Conservation (phyloP, 78 protist genomes). For the Dictyostelium citrinum region DNA sequence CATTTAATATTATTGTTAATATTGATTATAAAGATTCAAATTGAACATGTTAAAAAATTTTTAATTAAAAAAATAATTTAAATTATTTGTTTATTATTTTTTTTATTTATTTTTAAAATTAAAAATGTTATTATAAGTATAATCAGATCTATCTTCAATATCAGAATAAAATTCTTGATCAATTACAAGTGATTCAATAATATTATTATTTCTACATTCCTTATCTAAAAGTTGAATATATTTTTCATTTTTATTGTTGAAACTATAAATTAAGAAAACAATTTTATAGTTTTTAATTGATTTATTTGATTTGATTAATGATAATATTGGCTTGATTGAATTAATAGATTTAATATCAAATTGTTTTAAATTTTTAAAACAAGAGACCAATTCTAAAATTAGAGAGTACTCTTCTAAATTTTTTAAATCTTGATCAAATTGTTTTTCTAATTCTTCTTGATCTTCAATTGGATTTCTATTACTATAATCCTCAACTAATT, state of each 20-base stretch:
- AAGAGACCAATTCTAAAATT: not conserved
- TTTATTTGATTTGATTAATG: not conserved
- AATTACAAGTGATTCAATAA: not conserved
- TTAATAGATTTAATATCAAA: not conserved
- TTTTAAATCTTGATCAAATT: not conserved
- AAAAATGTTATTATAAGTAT: not conserved
- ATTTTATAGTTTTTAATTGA: not conserved
- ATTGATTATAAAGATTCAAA: not conserved
- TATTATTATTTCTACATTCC: no score
- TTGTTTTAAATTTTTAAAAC: not conserved
- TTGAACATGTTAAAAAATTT: no score
- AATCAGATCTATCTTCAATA: not conserved
- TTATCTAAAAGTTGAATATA: not conserved
- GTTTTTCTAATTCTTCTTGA: not conserved
- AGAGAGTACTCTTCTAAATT: not conserved
- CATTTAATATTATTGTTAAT: not conserved
- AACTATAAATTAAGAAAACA: not conserved
- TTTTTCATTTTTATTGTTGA: not conserved
- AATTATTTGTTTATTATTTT: no score
- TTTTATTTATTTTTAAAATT: no score
- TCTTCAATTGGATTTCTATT: no score
- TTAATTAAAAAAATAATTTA: no score
- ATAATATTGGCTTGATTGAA: not conserved
- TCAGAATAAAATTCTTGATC: not conserved
- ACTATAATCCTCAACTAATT: not conserved